Base-by-base conservation (phyloP, 176 grass and related monocot species). In the Raddia distichophylla region DNA sequence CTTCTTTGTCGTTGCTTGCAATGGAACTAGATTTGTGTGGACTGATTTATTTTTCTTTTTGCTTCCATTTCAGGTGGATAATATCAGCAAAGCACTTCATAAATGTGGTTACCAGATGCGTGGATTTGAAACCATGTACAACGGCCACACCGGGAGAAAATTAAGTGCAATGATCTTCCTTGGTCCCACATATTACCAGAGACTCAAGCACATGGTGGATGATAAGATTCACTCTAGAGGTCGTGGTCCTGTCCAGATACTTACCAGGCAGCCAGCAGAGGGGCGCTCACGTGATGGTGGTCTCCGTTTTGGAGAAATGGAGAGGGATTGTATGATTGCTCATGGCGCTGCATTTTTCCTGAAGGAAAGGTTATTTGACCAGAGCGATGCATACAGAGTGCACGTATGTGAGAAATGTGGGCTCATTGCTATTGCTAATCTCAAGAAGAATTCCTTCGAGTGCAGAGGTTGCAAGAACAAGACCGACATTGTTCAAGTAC, bases 371-470 rank as follows among this genome's bases (percentile, higher is more conserved):
- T 82, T 99, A 75, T 99, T 99, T 43, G 96, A 99, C 40, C 93
- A 95, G 78, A 99, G 97, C 18, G 97, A 99, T 80, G 93, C 97
- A 12, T 99, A 95, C 84, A 91, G 93, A 50, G 97, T 99, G 49
- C 97, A 99, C 88, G 97, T 99, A 8, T 99, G 97, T 66, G 97
- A 95, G 90, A 99, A 93, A 78, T 99, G 96, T 60, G 96, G 96
- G 9, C 83, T 99, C 53, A 82, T 99, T 73, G 93, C 96, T 13
- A 99, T 99, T 76, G 96, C 96, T 14, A 99, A 99, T 83, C 91
- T 99, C 66, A 99, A 99, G 85, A 99, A 99, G 74, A 92, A 90
- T 78, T 99, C 96, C 16, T 99, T 99, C 0, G 91, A 93, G 74
- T 99, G 97, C 73, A 85, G 93, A 81, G 93, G 93, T 35, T 99